Evolutionary conservation across 2,329 filamentous ascomycete genomes (phyloP), one percentile per base, ranked within the genome.

Genomic region (Zymoseptoria crescenta): DNA sequence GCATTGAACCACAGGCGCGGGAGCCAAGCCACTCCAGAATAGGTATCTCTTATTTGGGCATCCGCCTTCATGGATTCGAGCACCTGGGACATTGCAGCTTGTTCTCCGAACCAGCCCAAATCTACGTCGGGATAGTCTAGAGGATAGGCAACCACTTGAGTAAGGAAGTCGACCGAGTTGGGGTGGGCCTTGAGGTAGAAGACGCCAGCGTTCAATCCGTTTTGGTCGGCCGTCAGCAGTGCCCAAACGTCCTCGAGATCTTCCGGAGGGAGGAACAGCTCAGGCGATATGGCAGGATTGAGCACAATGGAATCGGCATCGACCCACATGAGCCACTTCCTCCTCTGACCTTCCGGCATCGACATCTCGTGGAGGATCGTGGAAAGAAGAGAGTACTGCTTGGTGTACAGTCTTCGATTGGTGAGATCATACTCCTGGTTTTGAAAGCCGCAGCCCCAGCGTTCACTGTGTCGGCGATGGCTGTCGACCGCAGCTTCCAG

Each of bases 301-400:
- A 70, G 57, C 24, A 74, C 55, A 27, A 73, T 56, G 30, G 66
- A 61, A 49, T 69, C 64, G 19, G 68, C 61, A 52, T 70, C 69
- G 55, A 65, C 41, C 62, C 65, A 72, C 67, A 71, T 64, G 8
- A 74, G 63, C 72, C 71, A 73, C 45, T 72, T 65, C 19, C 60
- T 57, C 19, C 68, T 59, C 19, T 65, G 51, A 1, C 58, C 55
- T 16, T 63, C 61, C 6, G 66, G 66, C 58, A 70, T 71, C 29
- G 62, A 59, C 52, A 73, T 52, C 51, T 73, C 70, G 29, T 65
- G 54, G 7, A 67, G 62, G 19, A 73, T 60, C 9, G 56, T 21
- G 13, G 19, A 29, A 4, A 57, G 54, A 29, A 64, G 52, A 52
- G 56, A 65, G 3, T 60, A 56, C 4, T 59, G 60, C 56, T 64